A percentile compares a stretch with the other conserved stretches of the same genome.
Evolutionary conservation across 1,284 basidiomycete species (phyloP).

Genomic region (Hemileccinum hortonii): DNA sequence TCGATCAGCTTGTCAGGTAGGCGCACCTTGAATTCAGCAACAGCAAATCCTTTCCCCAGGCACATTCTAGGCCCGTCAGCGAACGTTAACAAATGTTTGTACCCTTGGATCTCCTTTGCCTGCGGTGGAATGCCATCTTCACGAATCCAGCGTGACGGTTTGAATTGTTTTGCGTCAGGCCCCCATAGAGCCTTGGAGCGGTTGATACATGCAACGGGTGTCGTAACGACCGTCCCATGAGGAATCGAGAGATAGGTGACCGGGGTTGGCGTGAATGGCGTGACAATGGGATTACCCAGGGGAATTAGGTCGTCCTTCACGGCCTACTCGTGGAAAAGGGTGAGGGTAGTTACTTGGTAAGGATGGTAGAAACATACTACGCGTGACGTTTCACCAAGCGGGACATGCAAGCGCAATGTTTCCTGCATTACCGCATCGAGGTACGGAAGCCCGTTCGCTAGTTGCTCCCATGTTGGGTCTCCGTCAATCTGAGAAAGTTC

Average conservation of each 20-base stretch:
- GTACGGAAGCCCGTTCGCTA: constrained; percentile 33
- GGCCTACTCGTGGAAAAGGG: constrained; percentile 29
- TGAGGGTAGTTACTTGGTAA: constrained; percentile 7
- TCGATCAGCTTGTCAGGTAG: too few relatives aligned
- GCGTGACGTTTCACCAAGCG: constrained; percentile 10
- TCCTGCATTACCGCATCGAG: constrained; percentile 37
- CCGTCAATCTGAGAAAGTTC: constrained; percentile 37
- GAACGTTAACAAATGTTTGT: constrained; percentile 48
- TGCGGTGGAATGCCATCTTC: constrained; percentile 10
- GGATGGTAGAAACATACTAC: constrained; percentile 11
- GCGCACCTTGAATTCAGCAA: constrained; percentile 36
- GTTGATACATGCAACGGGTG: constrained; percentile 48
- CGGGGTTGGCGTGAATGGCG: constrained; percentile 31
- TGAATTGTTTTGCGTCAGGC: constrained; percentile 35
- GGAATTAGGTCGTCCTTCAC: constrained; percentile 54
- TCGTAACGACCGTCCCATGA: constrained; percentile 43
- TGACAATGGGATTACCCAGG: constrained; percentile 39
- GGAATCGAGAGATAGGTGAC: constrained; percentile 41
- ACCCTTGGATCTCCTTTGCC: constrained; percentile 40
- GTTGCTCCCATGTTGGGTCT: constrained; percentile 38
- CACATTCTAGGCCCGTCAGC: constrained; percentile 49
- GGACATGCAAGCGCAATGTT: constrained; percentile 19
- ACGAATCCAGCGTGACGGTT: constrained; percentile 12
- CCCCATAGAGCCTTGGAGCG: constrained; percentile 50
- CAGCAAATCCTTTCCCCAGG: constrained; percentile 44